Evolutionary conservation across 805 yeast genomes (phyloP), one percentile per base, ranked within the genome.

Genomic region (Hanseniaspora meyeri): DNA sequence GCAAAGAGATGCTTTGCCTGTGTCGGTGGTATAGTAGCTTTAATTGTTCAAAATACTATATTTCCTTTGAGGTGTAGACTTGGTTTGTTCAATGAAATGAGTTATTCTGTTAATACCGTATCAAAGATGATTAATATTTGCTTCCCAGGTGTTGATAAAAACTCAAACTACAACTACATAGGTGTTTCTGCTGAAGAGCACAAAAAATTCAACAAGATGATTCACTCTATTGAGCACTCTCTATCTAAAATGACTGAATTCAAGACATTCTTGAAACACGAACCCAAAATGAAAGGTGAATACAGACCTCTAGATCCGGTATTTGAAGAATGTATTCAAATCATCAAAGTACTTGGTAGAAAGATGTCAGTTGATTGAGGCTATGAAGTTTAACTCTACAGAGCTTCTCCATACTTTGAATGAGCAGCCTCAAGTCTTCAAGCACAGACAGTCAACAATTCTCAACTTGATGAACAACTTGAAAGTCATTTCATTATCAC

Each of bases 1-100:
- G 79, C 74, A 2, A 77, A 76, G 58, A 66, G 81, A 60, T 74
- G 78, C 62, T 58, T 77, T 7, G 77, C 81, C 0, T 74, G 76
- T 65, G 70, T 76, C 2, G 72, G 76, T 59, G 81, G 81, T 53
- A 79, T 80, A 27, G 70, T 73, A 8, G 79, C 80, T 0, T 56
- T 76, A 48, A 42, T 74, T 9, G 76, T 76, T 14, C 81, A 77
- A 58, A 60, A 75, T 8, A 53, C 68, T 0, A 60, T 77, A 45
- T 77, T 75, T 59, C 81, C 81, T 0, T 69, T 72, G 8, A 74
- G 71, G 51, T 79, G 81, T 0, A 65, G 80, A 51, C 77, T 72
- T 50, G 74, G 72, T 59, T 51, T 77, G 43, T 68, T 69, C 29
- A 66, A 67, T 36, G 78, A 75, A 58, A 66, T 77, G 36, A 68